These are phyloP conservation scores for Nephelium lappaceum DNA, from an alignment of 345 rosid species.

Conservation along the genomic window DNA sequence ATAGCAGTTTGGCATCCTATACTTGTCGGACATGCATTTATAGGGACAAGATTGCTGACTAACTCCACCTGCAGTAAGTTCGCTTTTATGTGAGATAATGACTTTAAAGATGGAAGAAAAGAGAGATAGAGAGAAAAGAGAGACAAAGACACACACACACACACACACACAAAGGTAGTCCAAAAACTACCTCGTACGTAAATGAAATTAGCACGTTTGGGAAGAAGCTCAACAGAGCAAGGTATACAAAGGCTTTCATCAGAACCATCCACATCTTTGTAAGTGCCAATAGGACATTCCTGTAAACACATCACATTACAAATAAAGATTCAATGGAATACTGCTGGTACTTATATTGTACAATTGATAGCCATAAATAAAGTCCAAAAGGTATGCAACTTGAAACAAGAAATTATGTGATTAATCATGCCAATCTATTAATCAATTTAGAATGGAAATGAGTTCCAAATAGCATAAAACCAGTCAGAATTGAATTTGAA, in stretches of 20 bases:
- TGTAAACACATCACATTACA: slow-evolving; percentile 28
- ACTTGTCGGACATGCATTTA: slow-evolving; percentile 83
- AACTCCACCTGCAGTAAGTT: slow-evolving; percentile 77
- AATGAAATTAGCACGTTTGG: slow-evolving; percentile 77
- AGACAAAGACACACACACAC: not conserved
- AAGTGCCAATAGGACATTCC: slow-evolving; percentile 99
- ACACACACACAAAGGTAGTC: slow-evolving; percentile 1
- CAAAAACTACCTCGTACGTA: slow-evolving; percentile 72
- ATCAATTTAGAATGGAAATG: slow-evolving; percentile 1
- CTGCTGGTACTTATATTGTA: not conserved
- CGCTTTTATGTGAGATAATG: slow-evolving; percentile 28
- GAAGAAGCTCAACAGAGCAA: slow-evolving; percentile 81
- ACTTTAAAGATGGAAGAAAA: slow-evolving; percentile 4
- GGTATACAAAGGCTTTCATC: slow-evolving; percentile 78
- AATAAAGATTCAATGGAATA: slow-evolving; percentile 7
- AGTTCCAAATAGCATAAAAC: not conserved
- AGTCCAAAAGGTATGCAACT: not conserved
- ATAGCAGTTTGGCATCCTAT: slow-evolving; percentile 94
- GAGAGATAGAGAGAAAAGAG: slow-evolving; percentile 12
- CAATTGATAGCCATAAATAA: not conserved
- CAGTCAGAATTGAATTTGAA: not conserved
- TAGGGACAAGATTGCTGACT: slow-evolving; percentile 71
- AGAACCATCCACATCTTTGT: slow-evolving; percentile 85
- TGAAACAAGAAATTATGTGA: not conserved
- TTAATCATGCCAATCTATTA: not conserved